Base-by-base conservation (phyloP, 129 eudicot species). In the Kitagawia praeruptora region DNA sequence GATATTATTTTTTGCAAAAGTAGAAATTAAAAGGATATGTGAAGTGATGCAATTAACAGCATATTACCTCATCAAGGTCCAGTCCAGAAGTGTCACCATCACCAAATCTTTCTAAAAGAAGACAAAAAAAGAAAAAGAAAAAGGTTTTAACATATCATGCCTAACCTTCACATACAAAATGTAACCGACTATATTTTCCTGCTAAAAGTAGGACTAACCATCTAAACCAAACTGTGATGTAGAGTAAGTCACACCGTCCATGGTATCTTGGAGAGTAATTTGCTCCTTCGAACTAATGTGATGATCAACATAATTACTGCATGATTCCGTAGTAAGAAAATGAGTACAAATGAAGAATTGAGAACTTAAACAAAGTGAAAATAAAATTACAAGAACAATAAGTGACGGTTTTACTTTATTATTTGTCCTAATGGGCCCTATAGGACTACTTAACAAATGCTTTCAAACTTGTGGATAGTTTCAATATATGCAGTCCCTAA, bases 241-340 rank as follows among this genome's bases (percentile, higher is more conserved):
- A 61, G 99, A 83, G 76, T 85, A 92, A 86, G 85, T 88, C 81
- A 96, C 96, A 42, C 97, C 96, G 25, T 96, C 98, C 99, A 96
- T 92, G 34, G 92, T 87, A 82, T 96, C 99, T 81, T 96, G 99
- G 58, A 96, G 93, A 12, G 99, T 96, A 81, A 96, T 96, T 79
- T 96, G 98, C 79, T 96, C 99, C 85, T 89, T 92, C 71, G 99
- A 85, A 82, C 99, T 96, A 84, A 96, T 84, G 80, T 96, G 99
- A 82, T 96, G 98, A 85, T 92, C 99, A 67, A 92, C 97, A 80
- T 85, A 96, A 85, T 89, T 96, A 70, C 99, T 96, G 98, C 88
- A 92, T 58, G 69, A 76, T 53, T 79, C 48, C 15, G 16, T 56
- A 41, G 58, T 77, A 73, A 78, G 75, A 70, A 79, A 47, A 74